Evolutionary conservation across 495 filamentous ascomycete species (phyloP).

Genomic region (Aspergillus heteromorphus): DNA sequence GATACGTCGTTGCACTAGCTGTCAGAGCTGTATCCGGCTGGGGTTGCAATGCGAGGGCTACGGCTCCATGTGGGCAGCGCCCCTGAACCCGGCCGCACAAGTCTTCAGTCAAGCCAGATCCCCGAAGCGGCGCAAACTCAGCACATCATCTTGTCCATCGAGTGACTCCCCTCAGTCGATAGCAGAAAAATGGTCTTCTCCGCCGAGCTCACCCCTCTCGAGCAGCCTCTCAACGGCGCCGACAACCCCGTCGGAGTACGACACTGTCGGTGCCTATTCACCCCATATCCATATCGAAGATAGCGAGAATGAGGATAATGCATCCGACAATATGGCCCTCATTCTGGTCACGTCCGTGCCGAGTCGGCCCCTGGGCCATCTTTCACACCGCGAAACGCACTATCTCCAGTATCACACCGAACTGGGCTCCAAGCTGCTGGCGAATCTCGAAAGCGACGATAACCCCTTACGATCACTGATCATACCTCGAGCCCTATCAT

Average conservation of each 20-base stretch:
- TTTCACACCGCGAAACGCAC: slow-evolving; percentile 32
- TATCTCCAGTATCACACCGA: slow-evolving; percentile 44
- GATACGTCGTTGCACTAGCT: slow-evolving; percentile 19
- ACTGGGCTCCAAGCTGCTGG: slow-evolving; percentile 33
- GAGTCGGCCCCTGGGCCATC: slow-evolving; percentile 21
- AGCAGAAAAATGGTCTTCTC: slow-evolving; percentile 10
- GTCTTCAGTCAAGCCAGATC: slow-evolving; percentile 24
- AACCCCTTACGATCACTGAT: slow-evolving; percentile 39
- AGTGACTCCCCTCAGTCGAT: slow-evolving; percentile 14
- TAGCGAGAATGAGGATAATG: neutral
- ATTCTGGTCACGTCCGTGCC: slow-evolving; percentile 5
- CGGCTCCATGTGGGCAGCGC: slow-evolving; percentile 39
- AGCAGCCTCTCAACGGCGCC: neutral
- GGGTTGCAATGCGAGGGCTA: slow-evolving; percentile 40
- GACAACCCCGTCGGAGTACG: neutral
- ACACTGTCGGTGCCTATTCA: neutral
- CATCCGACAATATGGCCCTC: neutral
- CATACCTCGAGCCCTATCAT: slow-evolving; percentile 39
- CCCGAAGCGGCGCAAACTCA: slow-evolving; percentile 26
- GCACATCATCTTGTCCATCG: slow-evolving; percentile 20
- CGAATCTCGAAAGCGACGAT: slow-evolving; percentile 38
- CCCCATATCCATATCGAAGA: neutral
- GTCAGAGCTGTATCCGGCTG: slow-evolving; percentile 35
- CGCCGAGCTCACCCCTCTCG: slow-evolving; percentile 5
- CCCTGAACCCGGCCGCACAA: slow-evolving; percentile 30